Evolutionary conservation across 1,139 yeast genomes (phyloP).

Genomic region (Hyphopichia khmerensis): DNA sequence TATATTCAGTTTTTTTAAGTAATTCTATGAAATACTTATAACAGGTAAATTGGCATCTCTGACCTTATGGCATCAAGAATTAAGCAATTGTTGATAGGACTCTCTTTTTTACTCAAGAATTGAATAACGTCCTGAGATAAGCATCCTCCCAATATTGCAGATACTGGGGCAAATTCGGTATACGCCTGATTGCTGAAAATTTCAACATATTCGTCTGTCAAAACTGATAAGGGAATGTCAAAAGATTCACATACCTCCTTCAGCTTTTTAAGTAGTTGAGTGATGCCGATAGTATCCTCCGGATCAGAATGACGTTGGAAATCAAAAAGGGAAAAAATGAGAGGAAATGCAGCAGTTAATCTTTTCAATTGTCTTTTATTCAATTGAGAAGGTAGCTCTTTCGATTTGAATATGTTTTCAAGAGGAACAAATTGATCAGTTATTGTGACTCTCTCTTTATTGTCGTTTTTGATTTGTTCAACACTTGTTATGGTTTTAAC

Average conservation of each 20-base stretch:
- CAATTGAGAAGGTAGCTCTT: constrained; percentile 42
- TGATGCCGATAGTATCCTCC: constrained; percentile 28
- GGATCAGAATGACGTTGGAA: constrained; percentile 26
- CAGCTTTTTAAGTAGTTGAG: constrained; percentile 27
- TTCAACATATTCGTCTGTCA: constrained; percentile 36
- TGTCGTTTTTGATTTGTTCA: constrained; percentile 23
- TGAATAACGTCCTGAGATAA: constrained; percentile 91
- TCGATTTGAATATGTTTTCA: constrained; percentile 29
- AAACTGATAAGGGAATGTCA: constrained; percentile 36
- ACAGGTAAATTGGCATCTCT: constrained; percentile 72
- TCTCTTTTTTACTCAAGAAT: constrained; percentile 69
- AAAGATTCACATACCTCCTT: constrained; percentile 25
- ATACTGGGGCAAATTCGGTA: constrained; percentile 78
- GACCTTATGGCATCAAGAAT: constrained; percentile 69
- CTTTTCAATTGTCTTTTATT: constrained; percentile 57
- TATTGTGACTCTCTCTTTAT: constrained; percentile 54
- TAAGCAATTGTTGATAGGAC: constrained; percentile 80
- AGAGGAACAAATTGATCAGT: constrained; percentile 51
- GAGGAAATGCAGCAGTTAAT: constrained; percentile 61
- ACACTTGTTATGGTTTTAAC: constrained; percentile 56
- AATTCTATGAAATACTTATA: constrained; percentile 22
- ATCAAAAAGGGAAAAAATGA: constrained; percentile 57
- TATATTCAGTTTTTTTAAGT: not conserved
- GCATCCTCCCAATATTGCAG: constrained; percentile 89
- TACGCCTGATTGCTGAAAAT: constrained; percentile 51